A percentile compares a stretch with the other conserved stretches of the same genome.
Conservation (phyloP, 1,139 yeast genomes). For the Taphrina wiesneri region DNA sequence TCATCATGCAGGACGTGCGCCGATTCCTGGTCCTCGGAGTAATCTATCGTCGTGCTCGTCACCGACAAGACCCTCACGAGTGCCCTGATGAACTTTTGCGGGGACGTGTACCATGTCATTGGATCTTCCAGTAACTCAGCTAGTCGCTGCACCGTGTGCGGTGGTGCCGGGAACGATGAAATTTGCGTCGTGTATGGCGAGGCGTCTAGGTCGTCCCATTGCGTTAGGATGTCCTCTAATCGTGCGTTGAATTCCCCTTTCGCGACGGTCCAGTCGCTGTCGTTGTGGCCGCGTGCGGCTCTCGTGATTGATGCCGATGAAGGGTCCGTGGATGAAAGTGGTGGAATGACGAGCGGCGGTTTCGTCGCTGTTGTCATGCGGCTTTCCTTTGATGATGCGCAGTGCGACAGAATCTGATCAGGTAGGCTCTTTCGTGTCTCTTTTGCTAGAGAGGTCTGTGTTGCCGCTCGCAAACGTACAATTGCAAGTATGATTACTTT, state of each 20-base stretch:
- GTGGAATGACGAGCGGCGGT: background rate
- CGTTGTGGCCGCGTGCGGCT: background rate
- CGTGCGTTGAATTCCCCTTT: background rate
- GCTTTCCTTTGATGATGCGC: too few species aligned
- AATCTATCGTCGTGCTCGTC: slow-evolving; percentile 22
- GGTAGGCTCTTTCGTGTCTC: too few species aligned
- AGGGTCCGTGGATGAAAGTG: background rate
- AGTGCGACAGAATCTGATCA: too few species aligned
- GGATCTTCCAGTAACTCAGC: slow-evolving; percentile 57
- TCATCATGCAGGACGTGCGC: background rate
- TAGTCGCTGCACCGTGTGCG: slow-evolving; percentile 59
- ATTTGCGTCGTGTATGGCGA: background rate
- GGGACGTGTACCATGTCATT: slow-evolving; percentile 46
- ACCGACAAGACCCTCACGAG: slow-evolving; percentile 42
- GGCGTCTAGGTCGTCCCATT: background rate
- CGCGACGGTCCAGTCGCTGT: background rate
- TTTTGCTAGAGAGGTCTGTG: too few species aligned
- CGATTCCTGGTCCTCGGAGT: background rate
- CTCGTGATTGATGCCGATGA: background rate
- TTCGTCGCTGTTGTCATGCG: background rate
- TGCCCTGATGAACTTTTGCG: slow-evolving; percentile 48
- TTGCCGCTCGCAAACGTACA: too few species aligned
- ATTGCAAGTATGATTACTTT: too few species aligned
- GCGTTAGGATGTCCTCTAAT: background rate
- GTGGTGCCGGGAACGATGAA: slow-evolving; percentile 45